Base-by-base conservation (phyloP, 1,139 yeast species). In the Lodderomyces theae region DNA sequence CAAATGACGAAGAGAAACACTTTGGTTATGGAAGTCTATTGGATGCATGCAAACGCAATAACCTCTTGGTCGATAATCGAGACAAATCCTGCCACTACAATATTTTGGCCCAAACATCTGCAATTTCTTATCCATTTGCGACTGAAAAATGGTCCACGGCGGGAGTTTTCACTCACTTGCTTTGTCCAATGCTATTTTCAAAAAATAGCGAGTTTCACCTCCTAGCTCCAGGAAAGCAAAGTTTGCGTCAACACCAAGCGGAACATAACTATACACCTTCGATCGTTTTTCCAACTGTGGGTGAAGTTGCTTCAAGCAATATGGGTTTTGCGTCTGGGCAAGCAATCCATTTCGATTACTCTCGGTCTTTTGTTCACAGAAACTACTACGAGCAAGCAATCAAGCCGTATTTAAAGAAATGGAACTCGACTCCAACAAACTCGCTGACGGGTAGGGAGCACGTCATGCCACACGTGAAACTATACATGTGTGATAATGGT, bases 11-110 rank as follows among this genome's bases (percentile, higher is more conserved):
- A 5, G 41, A 40, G 6, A 67, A 61, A 38, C 39, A 53, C 0
- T 78, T 71, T 50, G 88, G 88, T 0, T 77, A 74, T 44, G 75
- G 76, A 3, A 70, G 69, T 41, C 60, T 82, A n/a, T 60, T 64
- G 38, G 71, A 72, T 31, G 57, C 69, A 0, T 54, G 80, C 6
- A 50, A 56, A 29, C 46, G 66, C 17, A 63, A 67, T 34, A 47
- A 62, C 4, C 54, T 72, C 13, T 52, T 72, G 7, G 51, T 69
- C 0, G 46, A 51, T 17, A 43, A 46, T 7, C 22, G 39, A 2
- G 41, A 47, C 12, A 45, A 38, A n/a, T 23, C 41, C 12, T 39
- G 45, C 1, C 40, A 52, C 4, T 54, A 61, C 24, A 70, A 70
- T 26, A 57, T 77, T 2, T 53, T 78, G 5, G 73, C 82, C 0